These are phyloP conservation scores for Gamsiella multidivaricata DNA, from an alignment of 192 early-diverging fungal genomes.

Conservation along the genomic window DNA sequence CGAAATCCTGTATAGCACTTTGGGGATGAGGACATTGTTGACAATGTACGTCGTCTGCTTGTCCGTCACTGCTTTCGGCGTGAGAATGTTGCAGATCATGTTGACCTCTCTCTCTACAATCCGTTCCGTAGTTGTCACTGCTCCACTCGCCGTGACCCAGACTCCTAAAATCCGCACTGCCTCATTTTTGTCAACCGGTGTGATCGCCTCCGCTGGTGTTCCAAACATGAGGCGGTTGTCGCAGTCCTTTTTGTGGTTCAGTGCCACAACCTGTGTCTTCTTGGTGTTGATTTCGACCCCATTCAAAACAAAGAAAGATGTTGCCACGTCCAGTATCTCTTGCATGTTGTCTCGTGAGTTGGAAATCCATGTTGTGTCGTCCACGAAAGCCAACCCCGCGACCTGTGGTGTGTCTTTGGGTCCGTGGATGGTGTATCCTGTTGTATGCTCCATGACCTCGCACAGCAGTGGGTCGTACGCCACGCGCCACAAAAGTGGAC, in stretches of 20 bases:
- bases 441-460: neutral
- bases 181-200: slow-evolving; percentile 6
- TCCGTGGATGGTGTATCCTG: neutral
- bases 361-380: slow-evolving; percentile 17
- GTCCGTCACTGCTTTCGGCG: slow-evolving; percentile 9
- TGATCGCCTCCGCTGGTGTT: neutral
- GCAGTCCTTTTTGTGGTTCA: neutral
- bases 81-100: slow-evolving; percentile 15
- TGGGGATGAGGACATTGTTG: slow-evolving; percentile 13
- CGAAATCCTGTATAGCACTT: slow-evolving; percentile 3
- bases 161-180: slow-evolving; percentile 17
- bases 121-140: neutral
- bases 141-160: slow-evolving; percentile 10
- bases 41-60: slow-evolving; percentile 11
- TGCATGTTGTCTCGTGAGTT: slow-evolving; percentile 1
- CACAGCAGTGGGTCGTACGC: slow-evolving; percentile 27
- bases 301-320: slow-evolving; percentile 13
- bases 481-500: slow-evolving; percentile 22
- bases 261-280: slow-evolving; percentile 7
- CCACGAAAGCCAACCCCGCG: slow-evolving; percentile 9
- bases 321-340: slow-evolving; percentile 14
- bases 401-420: neutral
- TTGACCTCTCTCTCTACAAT: slow-evolving; percentile 4
- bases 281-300: slow-evolving; percentile 23
- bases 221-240: slow-evolving; percentile 3